phyloP scores from a whole-genome alignment of 192 early-diverging fungal species.

The Gamsiella multidivaricata region DNA sequence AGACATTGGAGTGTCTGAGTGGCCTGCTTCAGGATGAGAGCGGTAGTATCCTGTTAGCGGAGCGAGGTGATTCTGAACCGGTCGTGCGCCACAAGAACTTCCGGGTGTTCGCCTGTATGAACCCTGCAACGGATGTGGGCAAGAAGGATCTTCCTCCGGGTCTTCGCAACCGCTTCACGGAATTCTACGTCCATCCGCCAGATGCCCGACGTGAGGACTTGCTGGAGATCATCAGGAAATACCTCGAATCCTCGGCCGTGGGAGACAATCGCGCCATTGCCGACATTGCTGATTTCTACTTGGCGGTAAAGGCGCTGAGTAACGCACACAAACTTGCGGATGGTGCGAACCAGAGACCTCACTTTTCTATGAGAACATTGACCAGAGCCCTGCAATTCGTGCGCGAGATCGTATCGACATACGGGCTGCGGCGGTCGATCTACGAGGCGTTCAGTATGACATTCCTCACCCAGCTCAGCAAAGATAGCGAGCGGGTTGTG shows the following conservation, averaged over 20 bases:
- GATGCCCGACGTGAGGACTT: conserved; percentile 87
- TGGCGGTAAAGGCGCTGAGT: conserved; percentile 76
- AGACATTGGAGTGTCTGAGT: conserved; percentile 94
- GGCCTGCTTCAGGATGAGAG: conserved; percentile 85
- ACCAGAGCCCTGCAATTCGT: conserved; percentile 89
- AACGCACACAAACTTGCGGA: conserved; percentile 82
- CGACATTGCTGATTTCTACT: conserved; percentile 88
- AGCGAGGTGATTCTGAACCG: conserved; percentile 90
- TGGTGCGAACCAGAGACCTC: conserved; percentile 87
- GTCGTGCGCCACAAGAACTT: conserved; percentile 92
- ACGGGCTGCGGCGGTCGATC: conserved; percentile 84
- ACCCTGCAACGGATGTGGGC: conserved; percentile 97
- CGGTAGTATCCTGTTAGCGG: conserved; percentile 88
- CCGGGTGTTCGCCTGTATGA: conserved; percentile 98
- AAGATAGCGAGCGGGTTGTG: conserved; percentile 71
- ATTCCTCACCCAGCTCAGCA: conserved; percentile 89
- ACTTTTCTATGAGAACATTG: conserved; percentile 94
- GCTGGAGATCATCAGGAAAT: conserved; percentile 80
- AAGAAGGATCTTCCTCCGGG: conserved; percentile 95
- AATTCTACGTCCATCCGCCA: conserved; percentile 94
- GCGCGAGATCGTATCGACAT: conserved; percentile 73
- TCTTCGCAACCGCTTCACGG: conserved; percentile 92
- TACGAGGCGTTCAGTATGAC: conserved; percentile 97
- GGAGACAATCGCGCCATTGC: conserved; percentile 68
- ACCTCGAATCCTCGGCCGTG: conserved; percentile 71